Base-by-base conservation (phyloP, 176 grass and related monocot genomes). In the Musa acuminata region DNA sequence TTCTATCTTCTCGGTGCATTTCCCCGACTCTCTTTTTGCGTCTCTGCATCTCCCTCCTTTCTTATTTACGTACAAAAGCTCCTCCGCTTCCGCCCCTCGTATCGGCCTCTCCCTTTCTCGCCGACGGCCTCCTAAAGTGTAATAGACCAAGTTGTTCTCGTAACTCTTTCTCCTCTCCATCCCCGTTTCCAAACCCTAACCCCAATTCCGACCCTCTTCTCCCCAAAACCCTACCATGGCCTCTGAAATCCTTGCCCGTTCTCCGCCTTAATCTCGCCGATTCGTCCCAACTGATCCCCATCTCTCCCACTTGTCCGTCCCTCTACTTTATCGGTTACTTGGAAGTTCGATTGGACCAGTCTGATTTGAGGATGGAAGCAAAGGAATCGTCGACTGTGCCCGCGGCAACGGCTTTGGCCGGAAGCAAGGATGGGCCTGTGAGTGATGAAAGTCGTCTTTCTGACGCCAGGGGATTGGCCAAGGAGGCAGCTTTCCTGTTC, bases 401-500 rank as follows among this genome's bases (percentile, higher is more conserved):
- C 14, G 81, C 50, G 62, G 43, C 83, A 2, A 65, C 13, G 11
- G 83, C 19, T 20, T 2, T 23, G 3, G 1, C 49, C 69, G 69
- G 49, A 50, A 53, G 20, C 69, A 72, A 51, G 72, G 72, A 57
- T 14, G 72, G 72, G 53, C 22, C 72, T 24, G 72, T 29, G 8
- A 82, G 75, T 74, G 83, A 90, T 20, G 89, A 92, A 20, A 89
- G 77, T 49, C 77, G 77, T 57, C 75, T 89, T 49, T 90, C 93
- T 7, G 87, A 73, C 14, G 83, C 93, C 13, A 89, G 83, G 22
- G 76, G 75, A 9, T 80, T 97, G 69, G 90, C 93, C 8, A 90
- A 84, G 77, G 93, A 92, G 43, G 90, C 90, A 3, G 67, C 93
- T 29, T 62, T 88, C 49, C 59, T 90, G 3, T 97, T 93, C 81